Base-by-base conservation (phyloP, 139 green algal genomes). In the Monoraphidium neglectum region DNA sequence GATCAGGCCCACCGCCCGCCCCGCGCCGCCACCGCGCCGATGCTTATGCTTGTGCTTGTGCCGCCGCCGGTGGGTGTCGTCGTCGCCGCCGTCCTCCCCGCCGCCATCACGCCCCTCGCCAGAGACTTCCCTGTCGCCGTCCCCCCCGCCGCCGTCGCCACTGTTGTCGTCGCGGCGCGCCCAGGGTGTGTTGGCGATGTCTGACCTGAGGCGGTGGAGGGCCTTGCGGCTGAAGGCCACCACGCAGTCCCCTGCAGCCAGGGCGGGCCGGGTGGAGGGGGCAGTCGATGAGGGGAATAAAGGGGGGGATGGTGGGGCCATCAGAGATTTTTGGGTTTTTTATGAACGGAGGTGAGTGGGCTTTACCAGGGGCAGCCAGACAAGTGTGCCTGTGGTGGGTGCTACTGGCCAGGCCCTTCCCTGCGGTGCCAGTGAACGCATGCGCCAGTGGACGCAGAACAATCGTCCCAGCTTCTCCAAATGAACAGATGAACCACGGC, bases 211-310 rank as follows among this genome's bases (percentile, higher is more conserved):
- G 57, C 28, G 28, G n/a, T 79, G 73, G 33, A 79, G 51, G 4
- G 73, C 36, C 49, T 79, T 78, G 23, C 72, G 46, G 3, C 83
- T 93, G 80, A 99, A 99, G 30, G 93, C 95, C 21, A 99, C 93
- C 6, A 99, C 74, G 76, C 90, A 97, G 86, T 99, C 96, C 0
- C 96, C 96, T 1, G 63, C 40, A 12, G 8, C 8, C 12, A 12
- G 43, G 43, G 43, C 43, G 43, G 43, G 8, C 8, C 43, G 8
- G 43, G 8, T 51, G n/a, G n/a, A n/a, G n/a, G n/a, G n/a, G n/a
- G n/a, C n/a, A n/a, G n/a, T n/a, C n/a, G n/a, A n/a, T n/a, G n/a
- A n/a, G n/a, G n/a, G n/a, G n/a, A n/a, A n/a, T n/a, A n/a, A n/a
- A n/a, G n/a, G n/a, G n/a, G n/a, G n/a, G n/a, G n/a, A n/a, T n/a